Evolutionary conservation across 164 flowering plant genomes (phyloP).

Genomic region (Aristolochia contorta): DNA sequence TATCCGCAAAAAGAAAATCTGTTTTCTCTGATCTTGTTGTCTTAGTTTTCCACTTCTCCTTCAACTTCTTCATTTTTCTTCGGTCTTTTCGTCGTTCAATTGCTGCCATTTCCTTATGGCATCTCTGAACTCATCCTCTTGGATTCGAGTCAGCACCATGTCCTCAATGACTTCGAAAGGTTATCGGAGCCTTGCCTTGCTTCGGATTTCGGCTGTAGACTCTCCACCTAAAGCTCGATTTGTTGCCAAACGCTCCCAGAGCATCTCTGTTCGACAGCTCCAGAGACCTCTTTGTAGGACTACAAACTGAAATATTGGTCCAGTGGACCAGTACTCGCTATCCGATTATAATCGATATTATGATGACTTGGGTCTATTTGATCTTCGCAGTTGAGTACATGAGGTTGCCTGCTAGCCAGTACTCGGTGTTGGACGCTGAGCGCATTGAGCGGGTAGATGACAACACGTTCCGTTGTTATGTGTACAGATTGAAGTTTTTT

Average conservation of each 20-base stretch:
- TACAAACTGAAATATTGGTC: no score
- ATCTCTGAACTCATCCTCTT: neutral
- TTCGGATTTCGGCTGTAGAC: constrained; percentile 30
- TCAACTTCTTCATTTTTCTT: no score
- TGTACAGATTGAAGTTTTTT: constrained; percentile 68
- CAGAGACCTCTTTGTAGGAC: constrained; percentile 62
- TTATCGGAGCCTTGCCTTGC: constrained; percentile 2
- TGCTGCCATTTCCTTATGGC: neutral
- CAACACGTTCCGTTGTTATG: constrained; percentile 74
- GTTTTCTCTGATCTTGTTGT: no score
- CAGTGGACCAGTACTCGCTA: no score
- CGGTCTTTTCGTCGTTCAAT: no score
- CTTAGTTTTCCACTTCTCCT: no score
- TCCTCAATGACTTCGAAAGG: neutral
- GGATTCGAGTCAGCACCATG: neutral
- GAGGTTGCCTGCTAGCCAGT: constrained; percentile 94
- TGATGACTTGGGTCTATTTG: no score
- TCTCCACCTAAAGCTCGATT: constrained; percentile 57
- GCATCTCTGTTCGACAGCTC: constrained; percentile 56
- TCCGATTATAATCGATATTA: no score
- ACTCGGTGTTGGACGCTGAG: constrained; percentile 91
- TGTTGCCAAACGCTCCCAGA: constrained; percentile 50
- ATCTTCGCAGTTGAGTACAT: constrained; percentile 58
- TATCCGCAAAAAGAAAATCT: no score
- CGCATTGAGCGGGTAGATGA: constrained; percentile 88